phyloP scores from a whole-genome alignment of 352 stramenopile species.

The Elongisporangium prolatum region DNA sequence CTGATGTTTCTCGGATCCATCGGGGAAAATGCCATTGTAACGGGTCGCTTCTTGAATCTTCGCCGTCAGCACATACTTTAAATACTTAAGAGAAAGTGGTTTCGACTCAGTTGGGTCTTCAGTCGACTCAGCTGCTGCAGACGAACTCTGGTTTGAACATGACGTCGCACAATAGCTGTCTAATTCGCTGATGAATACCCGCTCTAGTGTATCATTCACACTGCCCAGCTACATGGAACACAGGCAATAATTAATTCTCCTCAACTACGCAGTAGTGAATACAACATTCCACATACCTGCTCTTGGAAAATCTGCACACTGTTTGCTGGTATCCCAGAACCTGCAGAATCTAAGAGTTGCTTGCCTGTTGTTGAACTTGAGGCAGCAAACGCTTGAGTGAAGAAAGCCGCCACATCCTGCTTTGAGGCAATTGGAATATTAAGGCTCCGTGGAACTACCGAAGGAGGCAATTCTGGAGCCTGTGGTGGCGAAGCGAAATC shows the following conservation, averaged over 20 bases:
- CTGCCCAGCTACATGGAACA: not conserved
- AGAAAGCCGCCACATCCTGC: slow-evolving; percentile 29
- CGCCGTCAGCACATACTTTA: slow-evolving; percentile 72
- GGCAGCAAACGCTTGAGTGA: slow-evolving; percentile 25
- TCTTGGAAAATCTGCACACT: slow-evolving; percentile 12
- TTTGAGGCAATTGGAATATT: slow-evolving; percentile 12
- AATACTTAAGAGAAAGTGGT: slow-evolving; percentile 28
- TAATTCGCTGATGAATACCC: not conserved
- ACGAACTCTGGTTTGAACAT: slow-evolving; percentile 7
- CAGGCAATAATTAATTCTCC: not conserved
- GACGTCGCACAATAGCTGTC: slow-evolving; percentile 1
- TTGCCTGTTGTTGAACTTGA: not conserved
- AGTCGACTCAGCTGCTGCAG: not conserved
- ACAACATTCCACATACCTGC: slow-evolving; percentile 4
- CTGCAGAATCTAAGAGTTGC: not conserved
- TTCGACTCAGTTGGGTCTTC: not conserved
- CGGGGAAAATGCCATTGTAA: slow-evolving; percentile 64
- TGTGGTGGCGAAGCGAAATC: slow-evolving; percentile 7
- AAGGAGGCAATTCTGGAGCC: not conserved
- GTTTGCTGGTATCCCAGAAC: not conserved
- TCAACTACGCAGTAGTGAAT: not conserved
- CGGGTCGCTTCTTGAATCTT: slow-evolving; percentile 68
- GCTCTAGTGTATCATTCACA: not conserved
- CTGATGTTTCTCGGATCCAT: slow-evolving; percentile 61
- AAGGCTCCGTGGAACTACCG: not conserved